A percentile compares a stretch with the other conserved stretches of the same genome.
Conservation (phyloP, 441 rosid species). For the Sinapis alba region DNA sequence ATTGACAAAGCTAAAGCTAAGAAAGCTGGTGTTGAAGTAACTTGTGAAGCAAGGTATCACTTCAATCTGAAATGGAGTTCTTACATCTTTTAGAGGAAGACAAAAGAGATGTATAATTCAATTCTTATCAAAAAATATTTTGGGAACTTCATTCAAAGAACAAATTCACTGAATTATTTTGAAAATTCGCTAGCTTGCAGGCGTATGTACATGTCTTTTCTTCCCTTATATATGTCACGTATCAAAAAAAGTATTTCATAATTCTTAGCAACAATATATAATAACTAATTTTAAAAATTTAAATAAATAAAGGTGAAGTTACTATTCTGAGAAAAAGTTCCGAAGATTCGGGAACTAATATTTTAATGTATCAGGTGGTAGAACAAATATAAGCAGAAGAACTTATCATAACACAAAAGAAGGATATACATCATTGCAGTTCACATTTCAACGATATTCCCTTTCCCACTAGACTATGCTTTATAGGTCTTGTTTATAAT, state of each 20-base stretch:
- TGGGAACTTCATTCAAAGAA: not conserved
- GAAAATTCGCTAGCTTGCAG: not conserved
- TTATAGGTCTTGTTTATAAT: conserved; percentile 32
- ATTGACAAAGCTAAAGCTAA: not conserved
- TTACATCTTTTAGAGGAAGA: not conserved
- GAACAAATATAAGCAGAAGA: conserved; percentile 44
- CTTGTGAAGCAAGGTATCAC: not conserved
- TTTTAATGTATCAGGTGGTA: conserved; percentile 45
- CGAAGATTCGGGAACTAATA: conserved; percentile 32
- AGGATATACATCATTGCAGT: conserved; percentile 19
- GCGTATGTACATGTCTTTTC: not conserved
- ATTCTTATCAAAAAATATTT: not conserved
- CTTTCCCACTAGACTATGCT: conserved; percentile 36
- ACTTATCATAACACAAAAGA: conserved; percentile 25
- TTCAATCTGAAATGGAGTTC: conserved; percentile 2
- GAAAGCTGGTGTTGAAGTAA: not conserved
- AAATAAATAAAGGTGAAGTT: not conserved
- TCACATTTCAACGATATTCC: conserved; percentile 21
- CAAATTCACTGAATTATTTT: not conserved
- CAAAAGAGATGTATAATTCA: not conserved
- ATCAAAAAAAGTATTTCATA: not conserved
- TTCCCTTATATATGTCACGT: not conserved
- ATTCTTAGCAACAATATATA: not conserved
- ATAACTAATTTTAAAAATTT: not conserved
- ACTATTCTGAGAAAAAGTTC: conserved; percentile 30